phyloP scores from a whole-genome alignment of 2,329 filamentous ascomycete genomes.

The Parafenestella ontariensis region DNA sequence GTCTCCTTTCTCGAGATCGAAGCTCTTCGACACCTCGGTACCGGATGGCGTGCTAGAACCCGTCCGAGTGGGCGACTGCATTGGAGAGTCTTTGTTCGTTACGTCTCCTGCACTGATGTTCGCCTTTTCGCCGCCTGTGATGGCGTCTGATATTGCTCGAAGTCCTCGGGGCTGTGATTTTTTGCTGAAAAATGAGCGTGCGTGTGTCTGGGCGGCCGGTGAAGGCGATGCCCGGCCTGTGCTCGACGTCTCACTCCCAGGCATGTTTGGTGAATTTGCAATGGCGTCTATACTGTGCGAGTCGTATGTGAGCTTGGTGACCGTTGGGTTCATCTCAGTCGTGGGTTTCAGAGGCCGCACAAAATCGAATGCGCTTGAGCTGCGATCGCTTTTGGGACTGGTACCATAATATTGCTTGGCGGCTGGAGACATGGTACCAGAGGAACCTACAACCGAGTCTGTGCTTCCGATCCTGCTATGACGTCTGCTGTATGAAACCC shows the following conservation, averaged over 20 bases:
- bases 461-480: slow-evolving; percentile 82
- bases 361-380: slow-evolving; percentile 58
- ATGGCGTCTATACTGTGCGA: slow-evolving; percentile 55
- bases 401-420: slow-evolving; percentile 73
- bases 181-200: slow-evolving; percentile 49
- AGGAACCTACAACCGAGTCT: slow-evolving; percentile 72
- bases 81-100: slow-evolving; percentile 58
- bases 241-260: slow-evolving; percentile 59
- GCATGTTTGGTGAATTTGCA: slow-evolving; percentile 48
- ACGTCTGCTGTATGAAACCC: slow-evolving; percentile 67
- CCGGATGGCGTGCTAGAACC: slow-evolving; percentile 73
- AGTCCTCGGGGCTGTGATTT: slow-evolving; percentile 69
- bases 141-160: slow-evolving; percentile 80
- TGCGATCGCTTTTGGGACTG: slow-evolving; percentile 42
- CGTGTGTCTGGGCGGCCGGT: slow-evolving; percentile 40
- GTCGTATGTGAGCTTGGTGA: slow-evolving; percentile 64
- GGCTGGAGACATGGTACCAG: slow-evolving; percentile 61
- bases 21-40: slow-evolving; percentile 67
- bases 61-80: slow-evolving; percentile 73
- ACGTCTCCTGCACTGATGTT: slow-evolving; percentile 50
- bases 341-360: slow-evolving; percentile 49
- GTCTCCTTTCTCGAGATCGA: slow-evolving; percentile 79
- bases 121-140: slow-evolving; percentile 63
- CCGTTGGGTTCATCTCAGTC: slow-evolving; percentile 59
- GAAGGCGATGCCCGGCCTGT: slow-evolving; percentile 55